Evolutionary conservation across 306 rosid species (phyloP), one percentile per base, ranked within the genome.

Genomic region (Notholithocarpus densiflorus): DNA sequence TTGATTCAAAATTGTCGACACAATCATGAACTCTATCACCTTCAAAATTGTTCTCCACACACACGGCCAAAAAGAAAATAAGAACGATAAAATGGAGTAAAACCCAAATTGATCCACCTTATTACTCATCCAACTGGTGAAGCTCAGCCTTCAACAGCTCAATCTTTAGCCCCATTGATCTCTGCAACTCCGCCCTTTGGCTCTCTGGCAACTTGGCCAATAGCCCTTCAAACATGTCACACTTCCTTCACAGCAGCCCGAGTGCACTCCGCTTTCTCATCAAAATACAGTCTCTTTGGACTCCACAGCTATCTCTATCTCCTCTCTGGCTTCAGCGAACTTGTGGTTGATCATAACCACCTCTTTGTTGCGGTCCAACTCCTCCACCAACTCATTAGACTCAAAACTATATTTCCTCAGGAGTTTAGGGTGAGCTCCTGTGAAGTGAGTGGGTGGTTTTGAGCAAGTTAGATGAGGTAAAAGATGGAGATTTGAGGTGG

Each of bases 181-280:
- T 91, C 87, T 83, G 91, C 83, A 91, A 56, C 60, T 90, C 96
- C n/a, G 80, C 87, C 72, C 64, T 88, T 54, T 89, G 89, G 76
- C 32, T 86, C 74, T 95, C 96, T 1, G 96, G 56, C 79, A 90
- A 79, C 90, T 82, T 92, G 1, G 81, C 88, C 79, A 85, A 71
- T 32, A 95, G 79, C 21, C 82, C 89, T 3, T 90, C 92, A 56
- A 83, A 95, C 89, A 84, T 56, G 11, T 77, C 77, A 59, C 8
- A 92, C 97, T 66, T 92, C 92, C 18, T 86, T 82, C 72, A 85
- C 98, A 3, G 94, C 95, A 60, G 81, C 88, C 45, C 94, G 91
- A n/a, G 97, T 97, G 82, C 97, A 92, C 82, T 91, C 98, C 0
- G 94, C 98, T 80, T 95, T 97, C 65, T 95, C 98, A 18, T 95